Percentiles rank a stretch among this genome's conserved stretches.
phyloP scores from a whole-genome alignment of 495 filamentous ascomycete genomes.

The Saxispiralis lemnorum region DNA sequence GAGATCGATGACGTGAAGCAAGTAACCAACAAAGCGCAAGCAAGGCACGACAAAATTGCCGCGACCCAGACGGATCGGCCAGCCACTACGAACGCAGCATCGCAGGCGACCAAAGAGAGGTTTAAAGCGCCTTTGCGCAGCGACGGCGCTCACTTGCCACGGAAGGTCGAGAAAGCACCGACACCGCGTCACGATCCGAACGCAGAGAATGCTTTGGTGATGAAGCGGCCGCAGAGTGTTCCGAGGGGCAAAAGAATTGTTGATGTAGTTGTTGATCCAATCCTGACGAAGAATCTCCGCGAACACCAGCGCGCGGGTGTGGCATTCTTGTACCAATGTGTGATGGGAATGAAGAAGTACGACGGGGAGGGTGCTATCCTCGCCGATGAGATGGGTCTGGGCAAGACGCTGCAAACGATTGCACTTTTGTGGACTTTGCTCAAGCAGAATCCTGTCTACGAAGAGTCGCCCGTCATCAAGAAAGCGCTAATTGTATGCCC shows the following conservation, averaged over 20 bases:
- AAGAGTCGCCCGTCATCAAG: conserved; percentile 44
- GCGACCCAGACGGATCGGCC: conserved; percentile 10
- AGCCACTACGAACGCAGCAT: background rate
- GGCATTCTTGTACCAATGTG: conserved; percentile 64
- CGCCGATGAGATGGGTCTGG: conserved; percentile 71
- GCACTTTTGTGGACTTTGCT: conserved; percentile 62
- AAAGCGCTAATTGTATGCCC: conserved; percentile 73
- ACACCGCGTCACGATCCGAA: conserved; percentile 50
- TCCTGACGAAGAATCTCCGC: conserved; percentile 47
- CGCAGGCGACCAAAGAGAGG: conserved; percentile 9
- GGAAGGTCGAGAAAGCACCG: conserved; percentile 25
- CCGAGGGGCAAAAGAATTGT: conserved; percentile 52
- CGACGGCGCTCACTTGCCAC: conserved; percentile 33
- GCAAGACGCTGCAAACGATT: conserved; percentile 68
- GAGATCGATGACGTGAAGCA: conserved; percentile 4
- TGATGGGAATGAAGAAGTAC: conserved; percentile 60
- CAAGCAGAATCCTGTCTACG: conserved; percentile 60
- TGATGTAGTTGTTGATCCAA: conserved; percentile 65
- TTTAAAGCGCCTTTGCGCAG: conserved; percentile 47
- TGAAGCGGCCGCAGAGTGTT: conserved; percentile 41
- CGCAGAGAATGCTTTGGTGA: conserved; percentile 45
- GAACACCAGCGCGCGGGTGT: conserved; percentile 65
- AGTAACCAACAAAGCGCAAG: conserved; percentile 11
- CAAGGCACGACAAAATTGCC: conserved; percentile 11
- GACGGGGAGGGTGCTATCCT: conserved; percentile 60